phyloP scores from a whole-genome alignment of 139 green algal species.

The Spirogloea muscicola region DNA sequence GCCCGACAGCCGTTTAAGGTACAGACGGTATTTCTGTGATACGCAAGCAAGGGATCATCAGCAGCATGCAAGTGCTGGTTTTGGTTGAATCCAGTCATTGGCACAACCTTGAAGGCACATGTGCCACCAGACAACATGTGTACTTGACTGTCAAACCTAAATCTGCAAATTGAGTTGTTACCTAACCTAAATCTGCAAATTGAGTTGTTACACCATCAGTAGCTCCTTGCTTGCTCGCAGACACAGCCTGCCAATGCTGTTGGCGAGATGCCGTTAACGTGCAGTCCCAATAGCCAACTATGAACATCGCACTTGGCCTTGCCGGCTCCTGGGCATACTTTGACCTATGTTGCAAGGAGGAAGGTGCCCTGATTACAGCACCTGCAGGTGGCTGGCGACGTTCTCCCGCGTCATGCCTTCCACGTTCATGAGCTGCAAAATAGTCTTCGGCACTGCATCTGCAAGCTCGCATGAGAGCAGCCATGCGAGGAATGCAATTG shows the following conservation, averaged over 20 bases:
- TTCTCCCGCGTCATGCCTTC: conserved; percentile 89
- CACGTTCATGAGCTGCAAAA: conserved; percentile 89
- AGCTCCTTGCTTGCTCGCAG: too few relatives aligned
- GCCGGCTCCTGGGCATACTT: background rate
- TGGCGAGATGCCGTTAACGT: background rate
- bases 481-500: too few relatives aligned
- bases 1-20: conserved; percentile 61
- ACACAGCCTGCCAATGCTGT: background rate
- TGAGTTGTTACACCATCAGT: too few relatives aligned
- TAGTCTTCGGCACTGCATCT: conserved; percentile 83
- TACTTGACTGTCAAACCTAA: background rate
- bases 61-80: background rate
- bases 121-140: conserved; percentile 1
- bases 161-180: background rate
- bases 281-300: background rate
- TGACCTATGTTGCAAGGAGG: background rate
- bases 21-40: conserved; percentile 87
- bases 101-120: background rate
- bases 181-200: background rate
- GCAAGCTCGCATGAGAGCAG: too few relatives aligned
- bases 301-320: background rate
- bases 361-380: background rate
- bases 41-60: conserved; percentile 53
- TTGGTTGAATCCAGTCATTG: background rate
- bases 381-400: conserved; percentile 49